Evolutionary conservation across 2,329 filamentous ascomycete species (phyloP).

Genomic region (Pyricularia sp.): DNA sequence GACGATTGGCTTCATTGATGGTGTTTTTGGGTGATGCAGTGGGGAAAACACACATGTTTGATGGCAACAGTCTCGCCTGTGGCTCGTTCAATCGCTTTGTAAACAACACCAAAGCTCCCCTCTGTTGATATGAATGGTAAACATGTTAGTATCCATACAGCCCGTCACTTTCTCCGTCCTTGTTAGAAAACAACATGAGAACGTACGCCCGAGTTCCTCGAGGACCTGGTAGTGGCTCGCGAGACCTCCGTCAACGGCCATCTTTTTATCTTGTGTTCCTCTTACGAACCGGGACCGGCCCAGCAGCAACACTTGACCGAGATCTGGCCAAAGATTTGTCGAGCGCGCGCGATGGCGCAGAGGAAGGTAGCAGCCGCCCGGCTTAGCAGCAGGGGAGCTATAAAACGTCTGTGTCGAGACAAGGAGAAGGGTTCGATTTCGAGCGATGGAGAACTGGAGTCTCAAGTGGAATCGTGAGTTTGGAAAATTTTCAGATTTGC

Average conservation of each 20-base stretch:
- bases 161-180: neutral
- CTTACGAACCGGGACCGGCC: neutral
- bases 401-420: neutral
- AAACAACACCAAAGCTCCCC: slow-evolving; percentile 92
- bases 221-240: slow-evolving; percentile 86
- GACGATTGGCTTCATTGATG: neutral
- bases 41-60: slow-evolving; percentile 61
- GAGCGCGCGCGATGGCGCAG: neutral
- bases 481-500: neutral
- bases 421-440: neutral
- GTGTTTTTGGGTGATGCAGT: neutral
- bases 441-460: neutral
- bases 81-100: slow-evolving; percentile 83
- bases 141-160: neutral
- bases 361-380: neutral
- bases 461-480: neutral
- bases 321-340: neutral
- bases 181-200: neutral
- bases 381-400: neutral
- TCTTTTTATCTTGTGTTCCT: neutral
- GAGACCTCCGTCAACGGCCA: slow-evolving; percentile 22
- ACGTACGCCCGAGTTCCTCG: slow-evolving; percentile 88
- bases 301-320: neutral
- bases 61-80: slow-evolving; percentile 93
- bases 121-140: slow-evolving; percentile 16